Evolutionary conservation across 2,329 filamentous ascomycete species (phyloP), one percentile per base, ranked within the genome.

Genomic region (Hypomyces rosellus): DNA sequence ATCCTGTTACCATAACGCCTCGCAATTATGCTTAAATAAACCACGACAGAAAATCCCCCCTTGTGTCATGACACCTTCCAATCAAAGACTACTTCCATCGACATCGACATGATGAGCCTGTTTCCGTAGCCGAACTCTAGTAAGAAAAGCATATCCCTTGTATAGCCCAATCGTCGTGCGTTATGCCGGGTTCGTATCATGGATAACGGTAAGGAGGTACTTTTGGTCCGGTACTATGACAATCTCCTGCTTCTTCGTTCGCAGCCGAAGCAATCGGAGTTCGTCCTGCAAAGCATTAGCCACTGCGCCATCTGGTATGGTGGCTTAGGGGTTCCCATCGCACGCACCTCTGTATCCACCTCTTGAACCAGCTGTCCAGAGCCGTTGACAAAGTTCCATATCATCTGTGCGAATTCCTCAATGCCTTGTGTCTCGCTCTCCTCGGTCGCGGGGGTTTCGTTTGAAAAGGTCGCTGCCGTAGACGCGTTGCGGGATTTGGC

Each of bases 171-270:
- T 16, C 12, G 38, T 20, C 38, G 38, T 16, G 16, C 38, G 36
- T 44, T 8, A 42, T n/a, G 42, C 51, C 22, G 44, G 51, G 8
- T 50, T 84, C n/a, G 87, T 89, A 64, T 91, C 88, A 69, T 92
- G 88, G 50, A 92, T 80, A 36, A 90, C 85, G 49, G 91, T 81
- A 36, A 92, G 76, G 43, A 93, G 74, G 67, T 88, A 95, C 62
- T 88, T 90, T 38, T 79, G 63, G 65, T 92, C 88, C 66, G 87
- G 88, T 16, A 92, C 85, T 61, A 93, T 88, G 52, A 93, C 85
- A 55, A 93, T 71, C 67, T 95, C 89, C 59, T 90, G 86, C 67
- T 88, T 90, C 73, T 84, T 89, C n/a, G 88, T 92, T 57, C 89
- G 79, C 56, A 95, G 65, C 55, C 88, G 77, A 46, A 93, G 68